Percentiles rank a stretch among this genome's conserved stretches.
Evolutionary conservation across 2,329 filamentous ascomycete species (phyloP).

Genomic region (Colletotrichum nymphaeae): DNA sequence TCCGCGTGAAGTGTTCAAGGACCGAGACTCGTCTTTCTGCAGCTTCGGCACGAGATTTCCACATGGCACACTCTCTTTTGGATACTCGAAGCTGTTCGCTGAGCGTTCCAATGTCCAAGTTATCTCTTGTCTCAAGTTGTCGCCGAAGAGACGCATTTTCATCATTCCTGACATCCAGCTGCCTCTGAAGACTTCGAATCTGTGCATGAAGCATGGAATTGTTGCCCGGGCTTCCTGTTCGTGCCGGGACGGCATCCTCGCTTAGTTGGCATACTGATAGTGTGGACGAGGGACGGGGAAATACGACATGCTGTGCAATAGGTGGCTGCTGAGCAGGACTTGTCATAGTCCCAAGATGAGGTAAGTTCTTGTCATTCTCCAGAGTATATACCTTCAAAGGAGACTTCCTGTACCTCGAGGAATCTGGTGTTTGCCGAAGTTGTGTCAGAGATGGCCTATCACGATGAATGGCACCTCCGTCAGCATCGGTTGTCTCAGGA

Average conservation of each 20-base stretch:
- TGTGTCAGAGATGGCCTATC: not conserved
- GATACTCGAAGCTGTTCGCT: constrained; percentile 59
- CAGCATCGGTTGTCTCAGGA: not conserved
- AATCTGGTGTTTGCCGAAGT: not conserved
- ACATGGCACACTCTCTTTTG: constrained; percentile 56
- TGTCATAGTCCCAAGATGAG: constrained; percentile 52
- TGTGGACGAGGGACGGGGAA: constrained; percentile 48
- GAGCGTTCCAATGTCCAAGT: constrained; percentile 57
- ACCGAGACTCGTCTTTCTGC: constrained; percentile 65
- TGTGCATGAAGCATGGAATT: constrained; percentile 57
- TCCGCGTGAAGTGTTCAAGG: constrained; percentile 56
- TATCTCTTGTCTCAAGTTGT: constrained; percentile 57
- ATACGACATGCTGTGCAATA: constrained; percentile 51
- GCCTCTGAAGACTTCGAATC: constrained; percentile 60
- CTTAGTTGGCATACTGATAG: constrained; percentile 35
- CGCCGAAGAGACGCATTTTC: constrained; percentile 57
- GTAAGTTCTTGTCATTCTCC: constrained; percentile 36
- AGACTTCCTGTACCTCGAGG: not conserved
- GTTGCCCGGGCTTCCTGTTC: constrained; percentile 40
- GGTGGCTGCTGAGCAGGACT: constrained; percentile 50
- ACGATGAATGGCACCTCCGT: constrained; percentile 36
- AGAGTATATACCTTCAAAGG: not conserved
- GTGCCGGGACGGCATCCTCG: not conserved
- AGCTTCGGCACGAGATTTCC: constrained; percentile 66
- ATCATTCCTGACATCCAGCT: constrained; percentile 58